These are phyloP conservation scores for Comarum palustre DNA, from an alignment of 306 rosid species.

Conservation along the genomic window DNA sequence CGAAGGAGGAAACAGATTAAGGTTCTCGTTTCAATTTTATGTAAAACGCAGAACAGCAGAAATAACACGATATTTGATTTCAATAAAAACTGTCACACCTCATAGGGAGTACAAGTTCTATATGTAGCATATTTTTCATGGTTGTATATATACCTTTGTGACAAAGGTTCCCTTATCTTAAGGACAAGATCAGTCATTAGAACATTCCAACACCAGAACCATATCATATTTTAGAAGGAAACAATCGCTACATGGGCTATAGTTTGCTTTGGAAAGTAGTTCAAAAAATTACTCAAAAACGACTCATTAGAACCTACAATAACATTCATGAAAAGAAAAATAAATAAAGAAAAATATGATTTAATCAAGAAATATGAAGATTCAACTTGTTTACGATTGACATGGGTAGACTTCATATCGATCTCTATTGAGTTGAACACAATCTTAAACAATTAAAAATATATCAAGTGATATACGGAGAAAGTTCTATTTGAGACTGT, in stretches of 20 bases:
- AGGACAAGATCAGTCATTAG: background rate
- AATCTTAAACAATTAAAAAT: too few relatives aligned
- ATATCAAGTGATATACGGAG: too few relatives aligned
- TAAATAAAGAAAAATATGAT: too few relatives aligned
- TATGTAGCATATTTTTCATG: background rate
- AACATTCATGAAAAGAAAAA: too few relatives aligned
- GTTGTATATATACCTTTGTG: background rate
- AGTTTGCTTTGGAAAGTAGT: too few relatives aligned
- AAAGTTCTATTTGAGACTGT: too few relatives aligned
- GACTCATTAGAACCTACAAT: too few relatives aligned
- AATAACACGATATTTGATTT: background rate
- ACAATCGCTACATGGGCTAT: background rate
- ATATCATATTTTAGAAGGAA: background rate
- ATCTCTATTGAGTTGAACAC: too few relatives aligned
- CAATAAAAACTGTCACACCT: background rate
- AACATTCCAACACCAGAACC: constrained; percentile 1
- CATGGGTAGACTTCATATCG: too few relatives aligned
- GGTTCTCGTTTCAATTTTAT: background rate
- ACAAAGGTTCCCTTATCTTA: background rate
- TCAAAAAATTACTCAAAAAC: too few relatives aligned
- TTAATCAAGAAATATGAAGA: too few relatives aligned
- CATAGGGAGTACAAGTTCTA: background rate
- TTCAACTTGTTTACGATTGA: too few relatives aligned
- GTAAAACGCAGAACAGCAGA: background rate
- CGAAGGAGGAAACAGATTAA: background rate